phyloP scores from a whole-genome alignment of 768 basidiomycete genomes.

The Boletus rufocinnamomeus region DNA sequence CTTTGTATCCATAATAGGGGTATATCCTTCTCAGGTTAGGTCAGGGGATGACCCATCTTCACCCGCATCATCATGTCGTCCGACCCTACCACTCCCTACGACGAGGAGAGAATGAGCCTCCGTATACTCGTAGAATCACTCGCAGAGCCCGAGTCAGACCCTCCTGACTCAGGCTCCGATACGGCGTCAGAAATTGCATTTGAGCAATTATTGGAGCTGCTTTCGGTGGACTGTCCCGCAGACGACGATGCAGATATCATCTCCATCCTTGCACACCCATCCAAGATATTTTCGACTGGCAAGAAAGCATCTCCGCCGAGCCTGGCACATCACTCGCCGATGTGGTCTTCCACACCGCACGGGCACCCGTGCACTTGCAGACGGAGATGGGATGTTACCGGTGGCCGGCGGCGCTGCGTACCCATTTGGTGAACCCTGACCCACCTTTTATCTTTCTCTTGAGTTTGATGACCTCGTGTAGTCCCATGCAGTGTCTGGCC shows the following conservation, averaged over 20 bases:
- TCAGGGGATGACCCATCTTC: not conserved
- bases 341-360: not conserved
- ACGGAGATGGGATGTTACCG: not conserved
- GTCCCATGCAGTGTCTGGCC: not conserved
- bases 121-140: not conserved
- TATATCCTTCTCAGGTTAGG: not conserved
- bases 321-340: not conserved
- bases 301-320: not conserved
- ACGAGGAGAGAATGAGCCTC: not conserved
- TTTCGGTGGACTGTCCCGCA: not conserved
- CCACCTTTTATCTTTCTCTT: not conserved
- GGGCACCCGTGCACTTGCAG: not conserved
- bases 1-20: slow-evolving; percentile 8
- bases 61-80: not conserved
- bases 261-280: too few species aligned
- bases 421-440: not conserved
- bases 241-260: not conserved
- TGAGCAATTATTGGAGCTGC: not conserved
- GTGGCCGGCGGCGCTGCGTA: not conserved
- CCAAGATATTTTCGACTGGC: not conserved
- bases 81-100: not conserved
- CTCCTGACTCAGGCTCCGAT: not conserved
- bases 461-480: not conserved
- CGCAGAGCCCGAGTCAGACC: not conserved
- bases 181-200: not conserved